phyloP scores from a whole-genome alignment of 805 yeast species.

The Wickerhamiella qilinensis region DNA sequence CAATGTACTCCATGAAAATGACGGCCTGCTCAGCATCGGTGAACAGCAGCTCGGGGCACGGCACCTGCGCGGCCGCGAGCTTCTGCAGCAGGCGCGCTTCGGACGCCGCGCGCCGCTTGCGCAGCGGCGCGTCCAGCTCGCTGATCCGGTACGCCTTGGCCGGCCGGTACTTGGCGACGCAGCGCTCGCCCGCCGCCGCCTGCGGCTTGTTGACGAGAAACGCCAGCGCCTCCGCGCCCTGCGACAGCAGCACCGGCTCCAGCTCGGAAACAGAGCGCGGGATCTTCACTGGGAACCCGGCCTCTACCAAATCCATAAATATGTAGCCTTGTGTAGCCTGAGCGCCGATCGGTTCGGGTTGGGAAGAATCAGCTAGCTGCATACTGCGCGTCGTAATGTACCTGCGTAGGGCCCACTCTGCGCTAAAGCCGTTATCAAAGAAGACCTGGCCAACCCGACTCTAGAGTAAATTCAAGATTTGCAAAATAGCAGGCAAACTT shows the following conservation, averaged over 20 bases:
- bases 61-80: constrained; percentile 33
- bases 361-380: too few species aligned
- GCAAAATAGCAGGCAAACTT: too few species aligned
- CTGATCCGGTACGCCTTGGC: constrained; percentile 84
- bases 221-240: constrained; percentile 18
- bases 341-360: too few species aligned
- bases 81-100: constrained; percentile 67
- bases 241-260: constrained; percentile 11
- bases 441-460: too few species aligned
- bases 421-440: too few species aligned
- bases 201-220: constrained; percentile 4
- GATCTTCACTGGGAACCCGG: neutral
- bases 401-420: too few species aligned
- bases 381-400: too few species aligned
- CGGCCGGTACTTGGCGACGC: constrained; percentile 73
- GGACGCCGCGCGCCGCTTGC: constrained; percentile 65
- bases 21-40: constrained; percentile 66
- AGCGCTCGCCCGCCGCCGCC: constrained; percentile 19
- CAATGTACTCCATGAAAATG: constrained; percentile 77
- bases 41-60: constrained; percentile 57
- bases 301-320: neutral
- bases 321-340: too few species aligned
- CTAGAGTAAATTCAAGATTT: too few species aligned
- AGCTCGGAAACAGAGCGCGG: neutral
- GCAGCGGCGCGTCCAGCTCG: constrained; percentile 54